Evolutionary conservation across 169 alveolate species (phyloP), one percentile per base, ranked within the genome.

Genomic region (Nephromyces sp.): DNA sequence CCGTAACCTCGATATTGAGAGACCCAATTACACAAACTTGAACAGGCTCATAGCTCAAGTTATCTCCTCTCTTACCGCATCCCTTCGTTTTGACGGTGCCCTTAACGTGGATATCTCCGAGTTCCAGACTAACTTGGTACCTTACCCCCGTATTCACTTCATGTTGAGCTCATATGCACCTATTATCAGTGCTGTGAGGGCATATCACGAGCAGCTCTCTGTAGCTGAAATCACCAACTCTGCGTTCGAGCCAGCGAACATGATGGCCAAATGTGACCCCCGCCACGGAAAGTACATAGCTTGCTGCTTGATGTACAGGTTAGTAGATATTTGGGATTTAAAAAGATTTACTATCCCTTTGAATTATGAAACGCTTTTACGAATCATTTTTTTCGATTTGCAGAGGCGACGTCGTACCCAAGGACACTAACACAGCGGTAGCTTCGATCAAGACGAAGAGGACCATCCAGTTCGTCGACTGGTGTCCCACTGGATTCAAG

Each of bases 371-470:
- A n/a, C n/a, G n/a, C n/a, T n/a, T n/a, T n/a, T n/a, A n/a, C n/a
- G n/a, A n/a, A n/a, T n/a, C n/a, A n/a, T n/a, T n/a, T n/a, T n/a
- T n/a, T n/a, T n/a, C n/a, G n/a, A n/a, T n/a, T n/a, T n/a, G n/a
- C n/a, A 82, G 95, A 68, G 99, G 99, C 8, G 99, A 95, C 86
- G 98, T 96, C 31, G 98, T 94, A n/a, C 99, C 99, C 34, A 96
- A 95, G 87, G 99, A 96, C 79, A 97, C 95, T 52, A 95, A 95
- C 78, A 98, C 98, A 6, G 96, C 99, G 32, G 97, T 97, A 70
- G 98, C 98, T 22, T 92, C 97, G 61, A 94, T 97, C 79, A 97
- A 97, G 83, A 95, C 98, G 52, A 96, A 95, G 86, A 89, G 98
- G 74, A 92, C 98, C 43, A 93, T 95, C 79, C 97, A 94, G 89